These are phyloP conservation scores for Knoxia roxburghii DNA, from an alignment of 257 asterid genomes.

Conservation along the genomic window DNA sequence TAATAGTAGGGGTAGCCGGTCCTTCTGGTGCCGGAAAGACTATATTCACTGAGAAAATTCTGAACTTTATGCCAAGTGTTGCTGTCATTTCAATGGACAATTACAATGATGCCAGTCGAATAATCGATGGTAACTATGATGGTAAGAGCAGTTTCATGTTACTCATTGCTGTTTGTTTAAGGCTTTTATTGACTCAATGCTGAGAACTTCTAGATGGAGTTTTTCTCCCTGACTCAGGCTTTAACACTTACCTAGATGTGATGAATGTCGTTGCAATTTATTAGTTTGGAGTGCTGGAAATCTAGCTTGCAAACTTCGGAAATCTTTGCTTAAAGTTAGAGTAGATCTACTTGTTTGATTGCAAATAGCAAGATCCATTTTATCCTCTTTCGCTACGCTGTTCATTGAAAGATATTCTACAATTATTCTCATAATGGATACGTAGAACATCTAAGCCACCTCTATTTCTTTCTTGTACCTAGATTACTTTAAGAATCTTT, in stretches of 20 bases:
- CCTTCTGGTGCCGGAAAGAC: conserved; percentile 99
- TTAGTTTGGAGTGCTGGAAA: background rate
- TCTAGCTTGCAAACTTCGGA: background rate
- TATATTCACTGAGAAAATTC: conserved; percentile 56
- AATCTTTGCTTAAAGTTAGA: conserved; percentile 5
- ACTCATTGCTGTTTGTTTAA: background rate
- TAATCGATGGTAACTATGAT: conserved; percentile 91
- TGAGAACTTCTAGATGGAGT: conserved; percentile 1
- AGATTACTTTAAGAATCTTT: background rate
- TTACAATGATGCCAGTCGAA: conserved; percentile 92
- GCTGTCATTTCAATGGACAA: conserved; percentile 98
- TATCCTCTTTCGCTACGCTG: background rate
- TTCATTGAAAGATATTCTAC: background rate
- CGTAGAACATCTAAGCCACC: background rate
- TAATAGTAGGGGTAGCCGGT: conserved; percentile 84
- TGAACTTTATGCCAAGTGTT: conserved; percentile 82
- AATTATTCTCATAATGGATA: background rate
- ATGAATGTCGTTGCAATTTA: background rate
- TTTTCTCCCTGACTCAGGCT: conserved; percentile 3
- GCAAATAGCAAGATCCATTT: background rate
- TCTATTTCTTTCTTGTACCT: background rate
- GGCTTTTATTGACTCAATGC: conserved; percentile 1
- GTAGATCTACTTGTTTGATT: background rate
- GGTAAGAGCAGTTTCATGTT: conserved; percentile 39
- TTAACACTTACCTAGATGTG: background rate